Evolutionary conservation across 352 stramenopile genomes (phyloP), one percentile per base, ranked within the genome.

Genomic region (Phytophthora sansomeana): DNA sequence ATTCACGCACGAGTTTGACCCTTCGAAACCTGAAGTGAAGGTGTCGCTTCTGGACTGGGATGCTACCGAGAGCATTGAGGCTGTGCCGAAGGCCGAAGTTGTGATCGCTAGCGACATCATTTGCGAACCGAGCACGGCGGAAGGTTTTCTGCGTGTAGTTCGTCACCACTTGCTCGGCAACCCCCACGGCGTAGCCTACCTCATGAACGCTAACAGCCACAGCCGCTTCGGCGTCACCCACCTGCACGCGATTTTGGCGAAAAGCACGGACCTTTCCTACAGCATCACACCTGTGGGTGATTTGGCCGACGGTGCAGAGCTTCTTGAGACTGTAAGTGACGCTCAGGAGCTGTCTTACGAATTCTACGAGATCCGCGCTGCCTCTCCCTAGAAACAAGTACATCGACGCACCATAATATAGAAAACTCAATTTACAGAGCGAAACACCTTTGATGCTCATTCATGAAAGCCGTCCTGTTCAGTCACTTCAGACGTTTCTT

Each of bases 31-130:
- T 0, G 63, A 77, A n/a, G 80, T 91, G 4, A 54, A 53, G 8
- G 78, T 95, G 29, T 72, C 83, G 29, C 65, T 78, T 47, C 66
- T 96, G 38, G 85, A 96, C 69, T 96, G 88, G 88, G 87, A 96
- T 61, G 51, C 77, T 29, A 72, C 87, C 14, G 80, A 90, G 61
- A 91, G 74, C 38, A 89, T 92, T 55, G 68, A 86, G 36, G 62
- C 62, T 28, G 63, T 77, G 4, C 65, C 74, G 13, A 90, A 86
- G 50, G 74, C 92, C n/a, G 78, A 96, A 58, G 72, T 95, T 6
- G 76, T 96, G 17, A 92, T 96, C 51, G 88, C 82, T 10, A 92
- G 86, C 53, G 88, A 96, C 56, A 94, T 96, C 67, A 96, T 96
- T 49, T 96, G 88, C 63, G 88, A 96, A 43, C 83, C 88, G 3